Percentiles rank a stretch among this genome's conserved stretches.
Conservation (phyloP, 257 asterid genomes). For the Rehmannia glutinosa region DNA sequence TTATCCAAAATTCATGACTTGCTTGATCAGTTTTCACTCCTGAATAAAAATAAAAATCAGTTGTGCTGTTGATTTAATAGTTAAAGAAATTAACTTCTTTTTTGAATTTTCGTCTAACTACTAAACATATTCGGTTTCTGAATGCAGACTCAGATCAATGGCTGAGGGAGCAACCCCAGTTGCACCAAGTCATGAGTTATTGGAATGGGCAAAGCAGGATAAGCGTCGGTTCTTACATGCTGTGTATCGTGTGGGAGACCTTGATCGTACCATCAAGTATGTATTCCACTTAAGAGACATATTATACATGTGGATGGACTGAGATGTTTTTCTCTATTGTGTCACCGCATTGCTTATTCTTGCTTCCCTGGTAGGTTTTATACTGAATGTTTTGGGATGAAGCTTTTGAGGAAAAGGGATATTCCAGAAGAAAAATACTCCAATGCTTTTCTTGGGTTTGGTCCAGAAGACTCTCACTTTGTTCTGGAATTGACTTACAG, state of each 20-base stretch:
- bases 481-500: conserved; percentile 93
- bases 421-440: conserved; percentile 89
- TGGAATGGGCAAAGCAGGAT: conserved; percentile 94
- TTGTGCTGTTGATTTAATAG: no score
- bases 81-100: neutral
- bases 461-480: conserved; percentile 89
- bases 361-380: conserved; percentile 55
- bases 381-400: conserved; percentile 94
- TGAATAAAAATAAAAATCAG: no score
- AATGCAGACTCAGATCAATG: conserved; percentile 42
- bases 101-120: neutral
- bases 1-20: no score
- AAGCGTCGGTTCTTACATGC: conserved; percentile 82
- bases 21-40: no score
- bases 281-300: conserved; percentile 9
- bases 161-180: conserved; percentile 54
- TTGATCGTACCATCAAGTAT: conserved; percentile 91
- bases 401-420: conserved; percentile 86
- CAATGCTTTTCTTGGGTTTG: conserved; percentile 99
- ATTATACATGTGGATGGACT: neutral
- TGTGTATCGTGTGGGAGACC: conserved; percentile 97
- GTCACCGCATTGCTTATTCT: conserved; percentile 1
- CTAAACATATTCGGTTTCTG: neutral
- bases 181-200: conserved; percentile 58
- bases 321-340: conserved; percentile 8